phyloP scores from a whole-genome alignment of 345 rosid genomes.

The Eucalyptus sp. region DNA sequence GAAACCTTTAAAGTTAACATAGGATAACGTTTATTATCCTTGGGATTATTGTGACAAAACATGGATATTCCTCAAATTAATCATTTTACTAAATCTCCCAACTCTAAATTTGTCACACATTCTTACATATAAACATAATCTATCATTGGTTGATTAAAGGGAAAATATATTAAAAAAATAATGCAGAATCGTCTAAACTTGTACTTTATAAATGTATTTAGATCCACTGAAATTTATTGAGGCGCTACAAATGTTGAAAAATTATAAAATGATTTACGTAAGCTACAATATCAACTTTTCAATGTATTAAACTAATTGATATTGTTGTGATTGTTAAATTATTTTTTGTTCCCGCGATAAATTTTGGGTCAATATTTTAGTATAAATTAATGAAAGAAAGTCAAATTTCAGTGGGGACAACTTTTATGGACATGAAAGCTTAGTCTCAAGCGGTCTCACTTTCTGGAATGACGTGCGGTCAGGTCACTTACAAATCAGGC shows the following conservation, averaged over 20 bases:
- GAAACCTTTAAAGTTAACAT: neutral
- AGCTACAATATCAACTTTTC: neutral
- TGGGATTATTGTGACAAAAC: neutral
- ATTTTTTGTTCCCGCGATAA: neutral
- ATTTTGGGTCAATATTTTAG: neutral
- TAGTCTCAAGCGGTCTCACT: neutral
- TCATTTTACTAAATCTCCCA: neutral
- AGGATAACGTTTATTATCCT: neutral
- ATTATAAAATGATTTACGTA: neutral
- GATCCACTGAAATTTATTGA: neutral
- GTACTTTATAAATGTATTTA: neutral
- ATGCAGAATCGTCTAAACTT: neutral
- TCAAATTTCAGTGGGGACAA: neutral
- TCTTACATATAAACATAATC: neutral
- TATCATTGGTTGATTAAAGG: neutral
- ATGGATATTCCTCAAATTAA: neutral
- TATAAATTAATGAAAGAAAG: neutral
- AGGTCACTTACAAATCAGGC: neutral
- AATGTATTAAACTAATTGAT: neutral
- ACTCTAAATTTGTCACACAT: neutral
- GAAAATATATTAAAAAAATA: neutral
- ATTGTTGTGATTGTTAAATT: neutral
- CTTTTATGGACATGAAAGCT: neutral
- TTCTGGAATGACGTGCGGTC: neutral
- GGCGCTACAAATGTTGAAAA: neutral